Evolutionary conservation across 768 basidiomycete genomes (phyloP).

Genomic region (Rhodotorula kratochvilovae): DNA sequence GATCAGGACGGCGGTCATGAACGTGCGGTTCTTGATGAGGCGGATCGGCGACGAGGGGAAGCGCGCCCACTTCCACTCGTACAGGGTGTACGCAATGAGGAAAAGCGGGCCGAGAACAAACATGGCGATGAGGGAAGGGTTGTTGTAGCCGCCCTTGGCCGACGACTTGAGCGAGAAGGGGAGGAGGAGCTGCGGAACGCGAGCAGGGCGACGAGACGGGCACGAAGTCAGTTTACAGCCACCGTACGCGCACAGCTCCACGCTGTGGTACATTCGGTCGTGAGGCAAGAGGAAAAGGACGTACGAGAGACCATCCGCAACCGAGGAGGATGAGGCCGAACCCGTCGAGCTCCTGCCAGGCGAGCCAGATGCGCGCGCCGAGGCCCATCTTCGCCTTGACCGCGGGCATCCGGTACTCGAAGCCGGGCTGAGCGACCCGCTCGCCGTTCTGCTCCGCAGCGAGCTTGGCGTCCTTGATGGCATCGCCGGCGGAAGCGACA

Average conservation of each 20-base stretch:
- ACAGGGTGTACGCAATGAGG: slow-evolving; percentile 30
- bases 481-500: slow-evolving; percentile 4
- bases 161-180: slow-evolving; percentile 44
- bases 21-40: slow-evolving; percentile 28
- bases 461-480: slow-evolving; percentile 11
- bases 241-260: too few species aligned
- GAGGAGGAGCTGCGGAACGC: slow-evolving; percentile 33
- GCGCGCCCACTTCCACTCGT: slow-evolving; percentile 25
- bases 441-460: slow-evolving; percentile 3
- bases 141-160: slow-evolving; percentile 45
- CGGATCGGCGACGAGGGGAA: slow-evolving; percentile 32
- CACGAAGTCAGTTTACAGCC: too few species aligned
- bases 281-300: too few species aligned
- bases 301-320: slow-evolving; percentile 22
- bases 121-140: slow-evolving; percentile 45
- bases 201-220: too few species aligned
- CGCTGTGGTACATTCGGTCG: too few species aligned
- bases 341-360: slow-evolving; percentile 18
- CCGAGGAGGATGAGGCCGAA: slow-evolving; percentile 35
- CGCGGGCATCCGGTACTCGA: not conserved
- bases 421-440: not conserved
- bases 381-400: not conserved
- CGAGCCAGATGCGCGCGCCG: not conserved
- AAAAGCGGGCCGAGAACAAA: slow-evolving; percentile 44
- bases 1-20: slow-evolving; percentile 32